Evolutionary conservation across 495 filamentous ascomycete species (phyloP), one percentile per base, ranked within the genome.

Genomic region (Pyrenula massariospora): DNA sequence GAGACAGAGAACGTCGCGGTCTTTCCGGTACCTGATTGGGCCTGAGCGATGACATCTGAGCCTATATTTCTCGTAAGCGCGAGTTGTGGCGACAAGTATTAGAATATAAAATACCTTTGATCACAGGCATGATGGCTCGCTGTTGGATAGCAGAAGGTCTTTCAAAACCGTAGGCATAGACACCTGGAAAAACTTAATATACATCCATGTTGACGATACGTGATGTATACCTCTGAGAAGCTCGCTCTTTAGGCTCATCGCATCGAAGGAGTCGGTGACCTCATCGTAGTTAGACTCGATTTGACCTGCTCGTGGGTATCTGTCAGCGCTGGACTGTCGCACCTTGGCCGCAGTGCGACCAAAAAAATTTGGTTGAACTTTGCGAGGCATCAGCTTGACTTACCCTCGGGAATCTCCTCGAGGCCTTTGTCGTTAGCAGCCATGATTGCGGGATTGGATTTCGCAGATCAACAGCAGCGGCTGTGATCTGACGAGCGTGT

Each of bases 261-360:
- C 81, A 76, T 98, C 93, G 74, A 98, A 98, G 57, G 91, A 95
- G 75, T 99, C 93, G 72, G 91, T 93, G 66, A 92, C 89, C 83
- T 99, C 94, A 83, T 99, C 93, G 77, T 99, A 99, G 88, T 97
- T 99, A 67, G 91, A 96, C 79, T 97, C 93, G 79, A 99, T 97
- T 78, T 91, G 88, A 70, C 88, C 94, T 95, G 75, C 50, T 63
- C 66, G 54, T 24, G 3, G 15, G n/a, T n/a, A n/a, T n/a, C 24
- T 24, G 10, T 22, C 12, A 55, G 25, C 53, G 19, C 31, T 42
- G 8, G 31, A 42, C 15, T 42, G 8, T 8, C 31, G 5, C 31
- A 42, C 31, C 8, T 5, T 15, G 8, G 15, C 15, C 31, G 31
- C 15, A 42, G 5, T 42, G 31, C 15, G 31, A 42, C 31, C n/a